phyloP scores from a whole-genome alignment of 1,139 yeast genomes.

The Blastobotrys illinoisensis region DNA sequence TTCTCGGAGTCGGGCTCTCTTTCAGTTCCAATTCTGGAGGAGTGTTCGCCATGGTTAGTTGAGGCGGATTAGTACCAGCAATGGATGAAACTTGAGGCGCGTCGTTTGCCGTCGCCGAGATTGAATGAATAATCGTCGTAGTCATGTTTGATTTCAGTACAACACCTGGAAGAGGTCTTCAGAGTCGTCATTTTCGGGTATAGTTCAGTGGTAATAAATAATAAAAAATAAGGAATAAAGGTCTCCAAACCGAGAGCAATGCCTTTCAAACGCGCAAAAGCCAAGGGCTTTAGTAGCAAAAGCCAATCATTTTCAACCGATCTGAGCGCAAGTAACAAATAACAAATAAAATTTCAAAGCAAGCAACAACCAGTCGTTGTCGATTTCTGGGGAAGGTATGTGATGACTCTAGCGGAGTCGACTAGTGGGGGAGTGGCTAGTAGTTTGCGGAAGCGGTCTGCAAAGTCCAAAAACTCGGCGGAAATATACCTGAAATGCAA shows the following conservation, averaged over 20 bases:
- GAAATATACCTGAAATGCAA: no score
- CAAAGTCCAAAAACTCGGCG: neutral
- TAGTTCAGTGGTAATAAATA: neutral
- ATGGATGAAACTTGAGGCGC: no score
- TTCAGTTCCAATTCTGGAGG: neutral
- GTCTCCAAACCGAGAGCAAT: neutral
- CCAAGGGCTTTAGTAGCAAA: neutral
- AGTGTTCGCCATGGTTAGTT: neutral
- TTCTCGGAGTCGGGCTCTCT: neutral
- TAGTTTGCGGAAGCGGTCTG: neutral
- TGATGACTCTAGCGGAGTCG: no score
- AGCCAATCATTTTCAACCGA: neutral
- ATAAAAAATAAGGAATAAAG: neutral
- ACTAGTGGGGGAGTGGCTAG: no score
- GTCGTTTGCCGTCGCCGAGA: neutral
- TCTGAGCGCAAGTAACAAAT: neutral
- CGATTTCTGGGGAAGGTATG: no score
- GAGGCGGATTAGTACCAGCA: neutral
- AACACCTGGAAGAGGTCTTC: neutral
- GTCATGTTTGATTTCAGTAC: neutral
- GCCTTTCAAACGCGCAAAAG: neutral
- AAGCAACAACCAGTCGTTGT: neutral
- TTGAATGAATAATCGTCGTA: neutral
- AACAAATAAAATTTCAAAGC: neutral
- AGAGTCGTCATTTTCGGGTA: neutral